A percentile compares a stretch with the other conserved stretches of the same genome.
Evolutionary conservation across 164 flowering plant species (phyloP).

Genomic region (Houttuynia cordata): DNA sequence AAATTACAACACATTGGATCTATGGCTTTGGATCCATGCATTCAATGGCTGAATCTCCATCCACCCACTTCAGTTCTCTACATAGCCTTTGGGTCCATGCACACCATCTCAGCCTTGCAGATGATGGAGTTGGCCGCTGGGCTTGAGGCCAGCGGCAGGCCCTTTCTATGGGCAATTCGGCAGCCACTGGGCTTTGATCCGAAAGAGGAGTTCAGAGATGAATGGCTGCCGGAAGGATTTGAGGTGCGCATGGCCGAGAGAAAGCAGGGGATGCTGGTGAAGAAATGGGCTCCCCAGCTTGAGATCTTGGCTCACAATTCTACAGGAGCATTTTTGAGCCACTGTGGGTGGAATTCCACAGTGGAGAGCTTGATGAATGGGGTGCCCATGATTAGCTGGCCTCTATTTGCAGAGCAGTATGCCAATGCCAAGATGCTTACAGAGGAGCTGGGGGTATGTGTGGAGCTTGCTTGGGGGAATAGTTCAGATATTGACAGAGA

Average conservation of each 20-base stretch:
- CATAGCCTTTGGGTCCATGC: conserved; percentile 48
- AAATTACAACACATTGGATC: neutral
- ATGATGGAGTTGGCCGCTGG: conserved; percentile 49
- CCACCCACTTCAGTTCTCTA: conserved; percentile 35
- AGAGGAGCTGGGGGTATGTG: conserved; percentile 14
- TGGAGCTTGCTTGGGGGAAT: conserved; percentile 11
- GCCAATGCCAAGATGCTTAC: conserved; percentile 9
- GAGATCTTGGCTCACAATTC: conserved; percentile 8
- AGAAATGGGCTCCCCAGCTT: conserved; percentile 19
- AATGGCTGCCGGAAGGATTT: conserved; percentile 24
- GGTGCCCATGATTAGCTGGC: conserved; percentile 15
- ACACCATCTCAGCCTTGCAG: conserved; percentile 32
- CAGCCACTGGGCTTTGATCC: conserved; percentile 17
- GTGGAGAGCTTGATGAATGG: conserved; percentile 14
- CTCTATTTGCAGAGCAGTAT: conserved; percentile 11
- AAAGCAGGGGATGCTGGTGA: conserved; percentile 17
- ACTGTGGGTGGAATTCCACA: conserved; percentile 14
- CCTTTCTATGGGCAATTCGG: conserved; percentile 33
- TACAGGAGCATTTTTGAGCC: conserved; percentile 12
- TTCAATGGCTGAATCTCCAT: conserved; percentile 34
- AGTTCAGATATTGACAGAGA: neutral
- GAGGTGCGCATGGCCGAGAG: conserved; percentile 7
- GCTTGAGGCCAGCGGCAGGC: conserved; percentile 29
- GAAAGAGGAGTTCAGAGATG: conserved; percentile 15
- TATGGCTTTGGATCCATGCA: neutral